These are phyloP conservation scores for Apodospora peruviana DNA, from an alignment of 495 filamentous ascomycete genomes.

Conservation along the genomic window DNA sequence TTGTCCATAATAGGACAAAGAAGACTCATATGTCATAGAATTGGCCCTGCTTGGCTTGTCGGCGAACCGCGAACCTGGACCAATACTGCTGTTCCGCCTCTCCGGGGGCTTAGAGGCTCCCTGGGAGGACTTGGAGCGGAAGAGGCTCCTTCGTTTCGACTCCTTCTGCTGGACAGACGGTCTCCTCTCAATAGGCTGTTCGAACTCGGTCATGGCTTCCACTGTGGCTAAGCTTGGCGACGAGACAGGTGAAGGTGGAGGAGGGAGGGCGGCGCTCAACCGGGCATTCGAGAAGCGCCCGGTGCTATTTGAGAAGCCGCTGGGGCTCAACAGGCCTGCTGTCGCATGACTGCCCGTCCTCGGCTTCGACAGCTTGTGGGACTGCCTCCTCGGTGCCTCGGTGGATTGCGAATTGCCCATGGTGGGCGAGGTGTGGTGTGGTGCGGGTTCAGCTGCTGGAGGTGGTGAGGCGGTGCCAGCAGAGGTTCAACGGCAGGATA, in stretches of 20 bases:
- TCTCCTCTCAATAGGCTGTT: slow-evolving; percentile 9
- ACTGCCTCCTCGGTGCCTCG: slow-evolving; percentile 32
- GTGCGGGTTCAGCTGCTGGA: slow-evolving; percentile 6
- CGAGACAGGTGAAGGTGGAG: slow-evolving; percentile 14
- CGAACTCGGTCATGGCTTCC: slow-evolving; percentile 3
- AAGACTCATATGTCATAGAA: slow-evolving; percentile 31
- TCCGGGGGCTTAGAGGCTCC: slow-evolving; percentile 6
- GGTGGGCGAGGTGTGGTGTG: slow-evolving; percentile 7
- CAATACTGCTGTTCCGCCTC: slow-evolving; percentile 12
- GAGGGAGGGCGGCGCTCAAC: slow-evolving; percentile 13
- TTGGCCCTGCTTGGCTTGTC: slow-evolving; percentile 20
- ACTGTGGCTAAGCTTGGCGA: slow-evolving; percentile 12
- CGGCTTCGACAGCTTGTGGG: slow-evolving; percentile 46
- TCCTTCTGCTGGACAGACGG: slow-evolving; percentile 19
- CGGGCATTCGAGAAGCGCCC: slow-evolving; percentile 28
- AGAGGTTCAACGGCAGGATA: slow-evolving; percentile 20
- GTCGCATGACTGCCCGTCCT: slow-evolving; percentile 37
- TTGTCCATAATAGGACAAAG: slow-evolving; percentile 22
- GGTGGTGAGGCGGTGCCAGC: not conserved
- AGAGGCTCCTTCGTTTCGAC: slow-evolving; percentile 23
- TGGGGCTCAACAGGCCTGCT: slow-evolving; percentile 39
- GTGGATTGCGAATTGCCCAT: slow-evolving; percentile 45
- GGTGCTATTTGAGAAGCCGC: slow-evolving; percentile 25
- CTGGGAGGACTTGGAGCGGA: slow-evolving; percentile 27
- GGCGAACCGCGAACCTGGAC: slow-evolving; percentile 11